Base-by-base conservation (phyloP, 2,329 filamentous ascomycete genomes). In the Didymella arachidicola region DNA sequence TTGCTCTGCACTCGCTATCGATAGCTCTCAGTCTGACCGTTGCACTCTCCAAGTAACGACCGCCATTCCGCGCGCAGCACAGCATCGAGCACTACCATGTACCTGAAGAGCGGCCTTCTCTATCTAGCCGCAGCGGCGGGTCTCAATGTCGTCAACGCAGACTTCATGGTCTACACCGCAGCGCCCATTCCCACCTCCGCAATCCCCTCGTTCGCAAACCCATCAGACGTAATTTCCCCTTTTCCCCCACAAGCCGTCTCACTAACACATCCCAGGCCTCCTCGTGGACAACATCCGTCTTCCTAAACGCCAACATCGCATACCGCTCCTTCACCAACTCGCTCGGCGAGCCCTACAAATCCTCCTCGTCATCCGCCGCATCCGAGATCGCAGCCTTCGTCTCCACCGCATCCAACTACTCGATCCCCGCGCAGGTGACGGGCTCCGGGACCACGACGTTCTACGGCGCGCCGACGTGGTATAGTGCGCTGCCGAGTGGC, bases 91-190 rank as follows among this genome's bases (percentile, higher is more conserved):
- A 46, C 16, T 5, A 68, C 16, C 7, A 68, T 68, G 65, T 64
- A 65, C 16, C 19, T 58, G 19, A 63, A 60, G 44, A 52, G 44
- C 29, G 43, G 53, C 5, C 59, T 68, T 46, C 50, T 67, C 48
- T 48, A 68, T 36, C 53, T 69, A 29, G 62, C 60, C 36, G 55
- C 56, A 8, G 62, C 61, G 27, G 61, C 63, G 30, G 57, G 64
- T 18, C 27, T 69, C 34, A 46, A 53, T 22, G 32, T 66, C 29
- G 67, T 58, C 11, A 59, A 63, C 16, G 69, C 69, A 51, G 71
- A 73, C 52, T 73, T 73, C 57, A 71, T 72, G 69, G 67, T 73
- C 14, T 73, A 73, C 50, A 73, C 70, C 1, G 66, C 64, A 26
- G 69, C 69, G 4, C 71, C 71, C 1, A 72, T 73, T 18, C 71